A percentile compares a stretch with the other conserved stretches of the same genome.
phyloP scores from a whole-genome alignment of 177 flowering plant genomes.

The Vitis hybrid region DNA sequence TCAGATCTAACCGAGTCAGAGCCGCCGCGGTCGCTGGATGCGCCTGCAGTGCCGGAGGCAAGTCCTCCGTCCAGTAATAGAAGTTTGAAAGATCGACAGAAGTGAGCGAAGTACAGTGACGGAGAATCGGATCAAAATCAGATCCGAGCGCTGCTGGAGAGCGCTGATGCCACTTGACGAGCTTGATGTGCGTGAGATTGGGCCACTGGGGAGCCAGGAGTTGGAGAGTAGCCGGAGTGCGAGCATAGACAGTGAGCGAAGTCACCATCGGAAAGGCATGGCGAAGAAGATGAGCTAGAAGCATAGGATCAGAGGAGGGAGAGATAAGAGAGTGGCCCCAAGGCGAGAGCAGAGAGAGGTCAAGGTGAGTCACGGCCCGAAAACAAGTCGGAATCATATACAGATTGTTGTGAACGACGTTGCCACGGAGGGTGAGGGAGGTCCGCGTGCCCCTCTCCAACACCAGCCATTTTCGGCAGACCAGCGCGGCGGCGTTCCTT shows the following conservation, averaged over 20 bases:
- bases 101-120: conserved; percentile 28
- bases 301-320: conserved; percentile 22
- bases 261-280: conserved; percentile 58
- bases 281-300: conserved; percentile 41
- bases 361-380: conserved; percentile 54
- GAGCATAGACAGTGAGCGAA: conserved; percentile 62
- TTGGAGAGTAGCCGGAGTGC: conserved; percentile 46
- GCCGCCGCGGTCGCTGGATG: conserved; percentile 28
- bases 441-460: conserved; percentile 69
- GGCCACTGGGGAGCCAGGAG: conserved; percentile 57
- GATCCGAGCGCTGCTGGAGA: conserved; percentile 37
- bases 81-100: conserved; percentile 69
- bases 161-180: conserved; percentile 90
- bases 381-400: conserved; percentile 59
- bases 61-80: conserved; percentile 87
- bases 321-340: conserved; percentile 66
- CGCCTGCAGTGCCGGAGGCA: conserved; percentile 53
- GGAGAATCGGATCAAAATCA: conserved; percentile 53
- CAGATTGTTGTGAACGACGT: conserved; percentile 56
- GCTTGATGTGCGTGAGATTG: conserved; percentile 42
- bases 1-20: conserved; percentile 44
- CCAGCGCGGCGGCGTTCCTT: conserved; percentile 71
- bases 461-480: conserved; percentile 50
- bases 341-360: conserved; percentile 87
- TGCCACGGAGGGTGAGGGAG: conserved; percentile 73